Conservation (phyloP, 2,329 filamentous ascomycete genomes). For the Trichoderma sp. region DNA sequence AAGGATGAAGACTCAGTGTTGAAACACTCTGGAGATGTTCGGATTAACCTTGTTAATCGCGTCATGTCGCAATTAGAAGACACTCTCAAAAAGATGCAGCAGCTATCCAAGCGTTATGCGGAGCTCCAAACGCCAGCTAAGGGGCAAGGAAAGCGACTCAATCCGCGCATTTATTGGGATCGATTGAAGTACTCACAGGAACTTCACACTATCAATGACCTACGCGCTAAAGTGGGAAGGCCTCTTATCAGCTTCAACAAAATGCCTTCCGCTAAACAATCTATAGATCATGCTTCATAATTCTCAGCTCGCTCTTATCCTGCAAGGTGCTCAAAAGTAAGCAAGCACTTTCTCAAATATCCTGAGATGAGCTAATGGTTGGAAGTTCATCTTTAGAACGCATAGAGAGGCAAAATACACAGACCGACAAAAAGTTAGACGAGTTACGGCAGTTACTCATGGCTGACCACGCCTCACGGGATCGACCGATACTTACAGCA, state of each 20-base stretch:
- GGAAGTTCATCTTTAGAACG: neutral
- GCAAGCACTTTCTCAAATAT: too few relatives aligned
- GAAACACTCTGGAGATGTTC: neutral
- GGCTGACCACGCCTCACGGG: too few relatives aligned
- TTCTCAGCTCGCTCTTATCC: neutral
- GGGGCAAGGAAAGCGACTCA: neutral
- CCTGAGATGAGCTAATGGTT: too few relatives aligned
- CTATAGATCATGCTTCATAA: neutral
- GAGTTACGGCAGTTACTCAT: too few relatives aligned
- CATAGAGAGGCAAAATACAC: neutral
- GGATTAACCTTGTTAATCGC: neutral
- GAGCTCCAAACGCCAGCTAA: neutral
- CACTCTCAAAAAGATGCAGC: neutral
- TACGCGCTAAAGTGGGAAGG: neutral
- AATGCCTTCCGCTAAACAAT: neutral
- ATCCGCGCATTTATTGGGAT: neutral
- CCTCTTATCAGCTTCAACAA: neutral
- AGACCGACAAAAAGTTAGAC: neutral
- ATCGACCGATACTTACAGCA: neutral
- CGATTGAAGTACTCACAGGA: neutral
- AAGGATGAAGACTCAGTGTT: neutral
- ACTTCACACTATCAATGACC: neutral
- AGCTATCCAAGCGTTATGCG: neutral
- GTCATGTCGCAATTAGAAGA: neutral
- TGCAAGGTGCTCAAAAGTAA: neutral